Base-by-base conservation (phyloP, 495 filamentous ascomycete species). In the Rusavskia elegans region DNA sequence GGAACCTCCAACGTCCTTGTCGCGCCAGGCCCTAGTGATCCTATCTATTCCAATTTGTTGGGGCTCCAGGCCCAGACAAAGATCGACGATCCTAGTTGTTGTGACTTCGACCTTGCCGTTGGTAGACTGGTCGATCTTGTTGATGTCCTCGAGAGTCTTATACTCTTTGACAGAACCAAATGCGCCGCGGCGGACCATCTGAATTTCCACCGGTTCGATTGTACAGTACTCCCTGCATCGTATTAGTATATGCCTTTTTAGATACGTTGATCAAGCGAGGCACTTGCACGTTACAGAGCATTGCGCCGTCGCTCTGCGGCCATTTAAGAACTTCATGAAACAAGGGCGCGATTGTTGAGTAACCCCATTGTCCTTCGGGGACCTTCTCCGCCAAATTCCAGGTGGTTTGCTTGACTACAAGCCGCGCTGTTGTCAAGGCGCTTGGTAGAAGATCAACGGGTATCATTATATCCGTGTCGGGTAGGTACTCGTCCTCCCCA, bases 291-390 rank as follows among this genome's bases (percentile, higher is more conserved):
- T 56, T 56, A 14, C 48, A 17, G 19, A 52, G 19, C 29, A 32
- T 19, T n/a, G 35, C 2, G 10, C 35, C 13, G 0, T 20, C 3
- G 4, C n/a, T 17, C 1, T 48, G 4, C 11, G 11, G 11, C 41
- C 27, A 52, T 8, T 35, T 35, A 2, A 32, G 6, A 5, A 52
- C 14, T 30, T 56, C 42, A 25, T 42, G 23, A 0, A 55, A 39
- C n/a, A 52, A 48, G 0, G 29, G 17, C 16, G 32, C 14, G 23
- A 46, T n/a, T 5, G 49, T 45, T 11, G 50, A 48, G 19, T 21
- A 13, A 11, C 49, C 49, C 54, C 54, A 56, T 38, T 56, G 49
- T 39, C 54, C 25, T 39, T 56, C 50, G 25, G 52, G 54, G 19
- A 44, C 54, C n/a, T 49, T 25, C 9, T 11, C 27, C 20, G 5